phyloP scores from a whole-genome alignment of 305 asterid genomes.

The Coffea humblotiana region DNA sequence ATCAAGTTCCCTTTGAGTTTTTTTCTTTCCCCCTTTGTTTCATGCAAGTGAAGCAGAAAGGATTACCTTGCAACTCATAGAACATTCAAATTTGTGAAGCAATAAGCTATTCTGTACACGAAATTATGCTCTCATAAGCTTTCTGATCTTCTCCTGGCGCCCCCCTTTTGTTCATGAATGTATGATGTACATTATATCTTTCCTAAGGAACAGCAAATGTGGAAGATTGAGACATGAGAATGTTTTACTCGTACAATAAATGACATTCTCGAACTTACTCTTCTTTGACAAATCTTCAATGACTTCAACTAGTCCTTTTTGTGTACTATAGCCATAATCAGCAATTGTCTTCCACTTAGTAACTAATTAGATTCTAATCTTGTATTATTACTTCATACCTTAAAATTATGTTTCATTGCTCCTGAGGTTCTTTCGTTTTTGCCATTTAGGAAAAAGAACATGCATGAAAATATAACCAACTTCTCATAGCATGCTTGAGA shows the following conservation, averaged over 20 bases:
- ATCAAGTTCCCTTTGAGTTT: background rate
- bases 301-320: background rate
- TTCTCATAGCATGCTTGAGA: background rate
- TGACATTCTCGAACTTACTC: background rate
- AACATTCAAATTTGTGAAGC: background rate
- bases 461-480: background rate
- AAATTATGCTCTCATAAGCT: background rate
- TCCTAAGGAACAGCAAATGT: background rate
- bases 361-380: background rate
- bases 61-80: background rate
- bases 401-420: background rate
- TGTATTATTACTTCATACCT: background rate
- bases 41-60: background rate
- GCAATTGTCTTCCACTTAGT: background rate
- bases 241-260: background rate
- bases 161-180: constrained; percentile 1
- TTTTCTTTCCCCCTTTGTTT: background rate
- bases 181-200: background rate
- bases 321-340: background rate
- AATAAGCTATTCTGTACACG: background rate
- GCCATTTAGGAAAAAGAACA: background rate
- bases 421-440: background rate
- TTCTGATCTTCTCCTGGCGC: background rate
- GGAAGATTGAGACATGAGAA: constrained; percentile 1
- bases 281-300: background rate